Evolutionary conservation across 2,329 filamentous ascomycete genomes (phyloP).

Genomic region (Fusarium citri): DNA sequence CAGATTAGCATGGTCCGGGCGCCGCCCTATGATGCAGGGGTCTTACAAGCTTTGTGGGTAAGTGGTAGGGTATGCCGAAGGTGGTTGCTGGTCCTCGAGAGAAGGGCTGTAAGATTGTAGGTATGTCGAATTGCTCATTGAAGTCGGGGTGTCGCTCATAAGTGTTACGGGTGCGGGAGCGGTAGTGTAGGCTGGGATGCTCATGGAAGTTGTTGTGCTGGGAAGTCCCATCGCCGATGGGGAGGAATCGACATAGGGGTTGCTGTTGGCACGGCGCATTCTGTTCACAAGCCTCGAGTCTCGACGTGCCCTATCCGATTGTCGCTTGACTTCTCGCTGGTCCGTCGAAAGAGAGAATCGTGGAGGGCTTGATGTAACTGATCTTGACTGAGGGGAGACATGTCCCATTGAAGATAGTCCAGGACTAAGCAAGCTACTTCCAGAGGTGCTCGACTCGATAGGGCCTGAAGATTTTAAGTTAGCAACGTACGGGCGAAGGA

Average conservation of each 20-base stretch:
- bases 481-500: background rate
- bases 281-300: conserved; percentile 66
- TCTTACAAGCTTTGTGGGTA: conserved; percentile 55
- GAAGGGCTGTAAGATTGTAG: conserved; percentile 63
- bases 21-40: conserved; percentile 32
- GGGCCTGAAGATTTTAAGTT: conserved; percentile 39
- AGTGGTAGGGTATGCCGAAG: conserved; percentile 50
- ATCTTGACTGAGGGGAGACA: conserved; percentile 61
- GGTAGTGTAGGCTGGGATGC: conserved; percentile 64
- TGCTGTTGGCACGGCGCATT: conserved; percentile 63
- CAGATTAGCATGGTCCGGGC: conserved; percentile 49
- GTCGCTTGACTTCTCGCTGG: conserved; percentile 71
- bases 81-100: conserved; percentile 57
- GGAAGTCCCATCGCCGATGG: conserved; percentile 48
- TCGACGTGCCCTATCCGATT: conserved; percentile 68
- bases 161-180: conserved; percentile 63
- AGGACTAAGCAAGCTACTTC: conserved; percentile 55
- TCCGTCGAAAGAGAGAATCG: conserved; percentile 66
- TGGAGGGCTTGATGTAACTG: conserved; percentile 69
- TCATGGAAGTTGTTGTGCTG: conserved; percentile 57
- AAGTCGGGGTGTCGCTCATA: conserved; percentile 61
- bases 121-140: conserved; percentile 58
- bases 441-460: conserved; percentile 52
- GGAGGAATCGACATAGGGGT: conserved; percentile 56
- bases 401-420: conserved; percentile 60